Evolutionary conservation across 352 stramenopile species (phyloP).

Genomic region (Phytophthora kernoviae): DNA sequence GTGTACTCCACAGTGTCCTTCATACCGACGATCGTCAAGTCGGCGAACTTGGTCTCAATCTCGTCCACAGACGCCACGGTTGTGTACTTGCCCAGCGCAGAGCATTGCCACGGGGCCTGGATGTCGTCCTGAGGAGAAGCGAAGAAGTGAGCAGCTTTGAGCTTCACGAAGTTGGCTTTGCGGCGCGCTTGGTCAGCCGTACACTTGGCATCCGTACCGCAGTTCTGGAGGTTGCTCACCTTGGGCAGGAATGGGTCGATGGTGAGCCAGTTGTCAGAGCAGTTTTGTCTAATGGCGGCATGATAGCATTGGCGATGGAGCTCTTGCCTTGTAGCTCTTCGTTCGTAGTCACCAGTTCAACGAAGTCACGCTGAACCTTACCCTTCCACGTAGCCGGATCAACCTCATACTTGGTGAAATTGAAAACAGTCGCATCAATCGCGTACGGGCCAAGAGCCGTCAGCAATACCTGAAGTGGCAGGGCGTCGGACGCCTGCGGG

Average conservation of each 20-base stretch:
- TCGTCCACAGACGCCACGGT: slow-evolving; percentile 31
- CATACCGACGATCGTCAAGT: slow-evolving; percentile 35
- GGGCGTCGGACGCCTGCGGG: slow-evolving; percentile 28
- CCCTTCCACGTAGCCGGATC: slow-evolving; percentile 32
- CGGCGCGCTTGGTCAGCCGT: slow-evolving; percentile 26
- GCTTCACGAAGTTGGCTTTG: slow-evolving; percentile 48
- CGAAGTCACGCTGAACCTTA: slow-evolving; percentile 48
- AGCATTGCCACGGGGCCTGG: slow-evolving; percentile 47
- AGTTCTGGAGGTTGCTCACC: slow-evolving; percentile 40
- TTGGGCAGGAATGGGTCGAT: slow-evolving; percentile 44
- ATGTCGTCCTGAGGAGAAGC: slow-evolving; percentile 47
- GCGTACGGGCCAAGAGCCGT: slow-evolving; percentile 29
- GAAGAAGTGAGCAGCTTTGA: slow-evolving; percentile 54
- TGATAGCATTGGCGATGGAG: slow-evolving; percentile 41
- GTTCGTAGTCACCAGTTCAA: slow-evolving; percentile 26
- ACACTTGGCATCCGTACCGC: slow-evolving; percentile 18
- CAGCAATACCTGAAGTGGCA: slow-evolving; percentile 30
- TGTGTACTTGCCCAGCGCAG: slow-evolving; percentile 43
- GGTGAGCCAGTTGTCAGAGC: slow-evolving; percentile 36
- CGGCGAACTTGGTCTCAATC: slow-evolving; percentile 36
- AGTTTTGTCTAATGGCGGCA: slow-evolving; percentile 25
- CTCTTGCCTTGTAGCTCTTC: slow-evolving; percentile 30
- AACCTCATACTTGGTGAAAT: slow-evolving; percentile 37
- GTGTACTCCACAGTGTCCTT: slow-evolving; percentile 43
- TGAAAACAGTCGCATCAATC: slow-evolving; percentile 26